Evolutionary conservation across 2,329 filamentous ascomycete species (phyloP), one percentile per base, ranked within the genome.

Genomic region (Ophiostoma ulmi): DNA sequence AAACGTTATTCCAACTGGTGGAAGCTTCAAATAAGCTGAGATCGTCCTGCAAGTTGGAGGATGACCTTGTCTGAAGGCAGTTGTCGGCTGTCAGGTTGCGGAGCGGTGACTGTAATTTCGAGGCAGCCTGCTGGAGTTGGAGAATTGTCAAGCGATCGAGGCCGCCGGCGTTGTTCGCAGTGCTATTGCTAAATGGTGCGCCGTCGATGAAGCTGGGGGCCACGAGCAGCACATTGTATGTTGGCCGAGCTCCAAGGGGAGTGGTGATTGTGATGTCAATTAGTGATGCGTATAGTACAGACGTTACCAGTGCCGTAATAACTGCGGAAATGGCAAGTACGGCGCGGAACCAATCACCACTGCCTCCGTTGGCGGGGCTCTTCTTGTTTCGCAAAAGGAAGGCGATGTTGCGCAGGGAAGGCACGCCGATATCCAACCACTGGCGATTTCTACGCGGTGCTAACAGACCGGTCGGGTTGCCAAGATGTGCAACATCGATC

Each of bases 361-460:
- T 39, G 13, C 26, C 26, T 1, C 26, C 39, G 10, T 31, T 44
- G 10, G 11, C 35, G 8, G 69, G 2, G 13, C 13, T 22, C 31
- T 69, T 66, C 70, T 83, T 78, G 17, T 78, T 77, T n/a, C 75
- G 76, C 20, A 81, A 80, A 69, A 86, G 81, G 69, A 80, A 76
- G 14, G 73, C 70, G 2, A 86, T 76, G 73, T 87, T 87, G 67
- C 84, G 80, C 38, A 86, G 68, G 13, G 85, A 86, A 7, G 84
- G 83, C 22, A 86, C 79, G 7, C 85, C 85, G 38, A 87, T 83
- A 72, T 87, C 84, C 68, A 87, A 76, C 85, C 84, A 86, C 64
- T 75, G 77, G 73, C 78, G 79, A 44, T 76, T 78, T 8, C 61
- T 8, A 17, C 61, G 61, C 31, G 61, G 61, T 8, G 61, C 14